phyloP scores from a whole-genome alignment of 495 filamentous ascomycete species.

The Pseudotulostoma volvatum region DNA sequence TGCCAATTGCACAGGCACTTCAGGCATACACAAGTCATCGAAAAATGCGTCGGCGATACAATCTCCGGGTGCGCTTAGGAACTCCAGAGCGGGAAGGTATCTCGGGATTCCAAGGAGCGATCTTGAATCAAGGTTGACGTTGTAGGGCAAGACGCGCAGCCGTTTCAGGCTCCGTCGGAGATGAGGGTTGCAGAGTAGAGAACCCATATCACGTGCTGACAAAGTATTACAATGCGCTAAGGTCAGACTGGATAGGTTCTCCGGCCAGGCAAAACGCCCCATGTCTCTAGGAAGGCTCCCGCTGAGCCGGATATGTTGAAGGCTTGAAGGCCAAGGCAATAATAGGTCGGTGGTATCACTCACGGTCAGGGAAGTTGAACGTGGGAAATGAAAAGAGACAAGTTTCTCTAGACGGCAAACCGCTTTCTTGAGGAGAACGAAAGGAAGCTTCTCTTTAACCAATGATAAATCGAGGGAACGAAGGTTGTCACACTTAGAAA shows the following conservation, averaged over 20 bases:
- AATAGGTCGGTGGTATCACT: constrained; percentile 3
- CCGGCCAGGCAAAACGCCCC: constrained; percentile 17
- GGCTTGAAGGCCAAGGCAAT: constrained; percentile 9
- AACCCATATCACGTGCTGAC: constrained; percentile 10
- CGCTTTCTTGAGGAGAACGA: constrained; percentile 36
- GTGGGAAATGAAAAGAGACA: constrained; percentile 37
- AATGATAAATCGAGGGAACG: constrained; percentile 41
- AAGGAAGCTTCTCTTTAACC: constrained; percentile 35
- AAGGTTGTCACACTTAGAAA: constrained; percentile 44
- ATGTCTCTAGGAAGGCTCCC: constrained; percentile 13
- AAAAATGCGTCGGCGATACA: constrained; percentile 16
- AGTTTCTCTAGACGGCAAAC: constrained; percentile 33
- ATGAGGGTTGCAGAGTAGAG: constrained; percentile 11
- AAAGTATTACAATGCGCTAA: constrained; percentile 17
- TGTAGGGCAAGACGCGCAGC: constrained; percentile 14
- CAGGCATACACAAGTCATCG: constrained; percentile 11
- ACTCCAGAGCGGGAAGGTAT: constrained; percentile 12
- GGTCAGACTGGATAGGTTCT: constrained; percentile 11
- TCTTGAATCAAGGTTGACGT: constrained; percentile 13
- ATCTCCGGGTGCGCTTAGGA: constrained; percentile 19
- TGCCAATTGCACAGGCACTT: constrained; percentile 13
- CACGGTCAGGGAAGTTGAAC: constrained; percentile 21
- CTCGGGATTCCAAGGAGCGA: constrained; percentile 13
- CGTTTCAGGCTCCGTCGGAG: constrained; percentile 10
- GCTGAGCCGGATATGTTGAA: constrained; percentile 13